Evolutionary conservation across 2,329 filamentous ascomycete species (phyloP), one percentile per base, ranked within the genome.

Genomic region (Epichloe amarillans): DNA sequence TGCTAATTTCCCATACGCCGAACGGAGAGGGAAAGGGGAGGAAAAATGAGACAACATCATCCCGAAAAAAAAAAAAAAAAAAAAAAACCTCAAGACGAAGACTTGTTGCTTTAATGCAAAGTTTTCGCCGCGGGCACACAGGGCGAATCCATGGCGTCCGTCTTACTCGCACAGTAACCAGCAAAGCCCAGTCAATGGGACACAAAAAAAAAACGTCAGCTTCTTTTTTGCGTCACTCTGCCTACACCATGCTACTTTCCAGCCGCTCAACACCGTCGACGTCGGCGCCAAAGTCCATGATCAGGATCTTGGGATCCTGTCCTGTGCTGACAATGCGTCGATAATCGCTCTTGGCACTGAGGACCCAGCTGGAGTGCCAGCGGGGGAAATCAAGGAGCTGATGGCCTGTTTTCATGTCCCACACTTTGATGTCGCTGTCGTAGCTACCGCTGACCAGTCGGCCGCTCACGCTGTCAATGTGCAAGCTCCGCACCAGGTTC

Each of bases 361-460:
- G 72, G 62, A 98, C 94, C 93, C 93, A 98, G 68, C 88, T 95
- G 11, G 85, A 84, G 52, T 95, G 95, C 89, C 90, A 97, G 86
- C 2, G 23, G 83, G n/a, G 86, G 61, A 96, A 91, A 59, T 89
- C 83, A 55, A 94, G 79, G 53, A 91, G 77, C 58, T 88, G 76
- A 45, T 82, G 72, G 36, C 90, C 91, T 3, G 83, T 84, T 56
- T 83, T 81, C 69, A 93, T 85, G 64, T 96, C 86, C 68, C 89
- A 96, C 1, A 97, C 88, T 64, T 94, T 95, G 64, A 98, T 90
- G 60, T 91, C 90, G 60, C 88, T 87, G 64, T 98, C 93, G 66
- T 98, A 98, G 63, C 86, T 93, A 17, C 88, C 93, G 57, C 87
- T 95, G 53, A 98, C 79, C 33, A 98, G 82, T 46, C 93, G 82